Conservation (phyloP, 371 early-diverging fungal genomes). For the Mucor irregularis region DNA sequence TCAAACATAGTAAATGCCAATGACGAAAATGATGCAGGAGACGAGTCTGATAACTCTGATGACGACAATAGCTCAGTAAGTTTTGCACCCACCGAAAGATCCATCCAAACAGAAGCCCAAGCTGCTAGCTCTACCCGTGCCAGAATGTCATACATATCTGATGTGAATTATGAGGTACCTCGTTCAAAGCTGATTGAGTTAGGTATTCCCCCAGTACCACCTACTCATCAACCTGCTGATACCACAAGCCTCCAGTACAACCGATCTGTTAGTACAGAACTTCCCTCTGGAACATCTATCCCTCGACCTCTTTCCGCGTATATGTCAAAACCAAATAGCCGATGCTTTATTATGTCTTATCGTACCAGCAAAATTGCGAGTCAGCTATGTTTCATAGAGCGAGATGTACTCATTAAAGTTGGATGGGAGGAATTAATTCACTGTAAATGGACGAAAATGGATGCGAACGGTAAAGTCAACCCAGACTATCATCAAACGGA, state of each 20-base stretch:
- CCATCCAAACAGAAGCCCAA: conserved; percentile 21
- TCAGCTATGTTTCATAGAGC: conserved; percentile 66
- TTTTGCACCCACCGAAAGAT: conserved; percentile 16
- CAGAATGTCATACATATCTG: conserved; percentile 6
- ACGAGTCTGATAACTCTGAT: conserved; percentile 13
- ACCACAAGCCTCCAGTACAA: background rate
- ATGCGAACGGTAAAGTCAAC: conserved; percentile 19
- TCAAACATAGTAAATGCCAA: background rate
- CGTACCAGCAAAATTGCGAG: conserved; percentile 59
- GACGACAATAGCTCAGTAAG: conserved; percentile 19
- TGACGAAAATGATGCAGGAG: background rate
- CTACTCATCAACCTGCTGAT: background rate
- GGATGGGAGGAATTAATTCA: conserved; percentile 69
- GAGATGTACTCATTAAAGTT: conserved; percentile 54
- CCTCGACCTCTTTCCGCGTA: background rate
- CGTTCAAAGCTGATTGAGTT: conserved; percentile 19
- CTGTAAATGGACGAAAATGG: conserved; percentile 59
- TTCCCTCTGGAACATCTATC: background rate
- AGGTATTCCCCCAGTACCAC: conserved; percentile 4
- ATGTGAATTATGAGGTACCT: background rate
- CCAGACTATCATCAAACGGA: background rate
- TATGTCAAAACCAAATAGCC: conserved; percentile 1
- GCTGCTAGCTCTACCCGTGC: conserved; percentile 17
- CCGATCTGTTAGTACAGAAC: background rate
- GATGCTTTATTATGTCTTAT: conserved; percentile 52